A percentile compares a stretch with the other conserved stretches of the same genome.
Evolutionary conservation across 192 early-diverging fungal genomes (phyloP).

Genomic region (Coemansia sp.): DNA sequence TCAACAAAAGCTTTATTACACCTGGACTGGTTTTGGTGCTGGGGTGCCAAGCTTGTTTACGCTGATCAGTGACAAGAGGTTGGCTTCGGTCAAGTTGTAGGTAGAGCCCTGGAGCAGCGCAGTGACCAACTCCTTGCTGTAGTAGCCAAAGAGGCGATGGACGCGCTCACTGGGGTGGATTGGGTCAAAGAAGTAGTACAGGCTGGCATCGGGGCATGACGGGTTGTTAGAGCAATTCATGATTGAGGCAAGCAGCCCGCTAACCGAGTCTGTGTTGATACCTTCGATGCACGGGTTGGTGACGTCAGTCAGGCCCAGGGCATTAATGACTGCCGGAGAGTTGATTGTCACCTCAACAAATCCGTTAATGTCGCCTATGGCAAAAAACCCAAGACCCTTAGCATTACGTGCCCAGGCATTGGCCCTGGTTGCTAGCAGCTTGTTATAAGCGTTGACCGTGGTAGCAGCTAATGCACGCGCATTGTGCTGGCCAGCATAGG

Average conservation of each 20-base stretch:
- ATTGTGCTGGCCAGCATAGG: slow-evolving; percentile 19
- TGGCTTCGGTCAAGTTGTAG: slow-evolving; percentile 22
- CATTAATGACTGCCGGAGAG: slow-evolving; percentile 11
- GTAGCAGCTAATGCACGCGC: slow-evolving; percentile 16
- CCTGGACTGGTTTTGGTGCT: slow-evolving; percentile 30
- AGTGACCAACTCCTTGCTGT: slow-evolving; percentile 23
- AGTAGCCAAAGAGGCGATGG: slow-evolving; percentile 48
- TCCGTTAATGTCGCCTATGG: slow-evolving; percentile 31
- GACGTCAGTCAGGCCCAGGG: slow-evolving; percentile 32
- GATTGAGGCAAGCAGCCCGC: slow-evolving; percentile 29
- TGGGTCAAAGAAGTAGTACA: slow-evolving; percentile 47
- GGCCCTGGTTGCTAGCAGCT: slow-evolving; percentile 20
- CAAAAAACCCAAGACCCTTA: slow-evolving; percentile 10
- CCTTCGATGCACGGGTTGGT: slow-evolving; percentile 42
- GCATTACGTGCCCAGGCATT: slow-evolving; percentile 27
- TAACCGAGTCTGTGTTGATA: slow-evolving; percentile 33
- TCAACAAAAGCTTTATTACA: neutral
- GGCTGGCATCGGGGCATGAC: slow-evolving; percentile 36
- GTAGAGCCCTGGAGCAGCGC: slow-evolving; percentile 16
- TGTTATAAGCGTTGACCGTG: slow-evolving; percentile 31
- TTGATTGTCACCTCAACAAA: slow-evolving; percentile 40
- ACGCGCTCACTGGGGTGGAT: slow-evolving; percentile 47
- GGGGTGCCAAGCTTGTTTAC: slow-evolving; percentile 26
- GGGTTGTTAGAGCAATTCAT: slow-evolving; percentile 30
- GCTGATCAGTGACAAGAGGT: slow-evolving; percentile 23